Conservation (phyloP, 1,139 yeast species). For the Candida mesenterica region DNA sequence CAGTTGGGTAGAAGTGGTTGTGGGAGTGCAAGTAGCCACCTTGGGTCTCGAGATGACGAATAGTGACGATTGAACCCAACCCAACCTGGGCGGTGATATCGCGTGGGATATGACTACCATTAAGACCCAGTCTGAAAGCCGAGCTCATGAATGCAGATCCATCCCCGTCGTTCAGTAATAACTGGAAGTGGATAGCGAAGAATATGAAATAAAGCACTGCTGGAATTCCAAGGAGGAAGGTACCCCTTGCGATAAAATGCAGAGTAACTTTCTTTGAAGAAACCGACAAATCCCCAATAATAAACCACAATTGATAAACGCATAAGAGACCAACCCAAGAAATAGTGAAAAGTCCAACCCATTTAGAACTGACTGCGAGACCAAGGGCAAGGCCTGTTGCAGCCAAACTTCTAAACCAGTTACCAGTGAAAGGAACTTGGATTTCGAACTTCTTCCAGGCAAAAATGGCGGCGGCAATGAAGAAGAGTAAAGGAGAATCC, state of each 20-base stretch:
- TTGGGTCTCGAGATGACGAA: constrained; percentile 80
- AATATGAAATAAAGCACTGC: constrained; percentile 61
- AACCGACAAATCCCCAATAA: constrained; percentile 81
- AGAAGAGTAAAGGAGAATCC: constrained; percentile 88
- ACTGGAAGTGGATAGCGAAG: constrained; percentile 76
- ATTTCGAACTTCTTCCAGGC: constrained; percentile 79
- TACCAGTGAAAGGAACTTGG: constrained; percentile 64
- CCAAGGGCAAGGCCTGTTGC: constrained; percentile 84
- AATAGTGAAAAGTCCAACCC: constrained; percentile 96
- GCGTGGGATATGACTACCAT: constrained; percentile 67
- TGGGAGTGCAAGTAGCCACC: constrained; percentile 98
- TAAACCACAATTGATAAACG: constrained; percentile 78
- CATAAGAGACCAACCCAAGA: constrained; percentile 88
- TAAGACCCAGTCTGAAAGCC: constrained; percentile 77
- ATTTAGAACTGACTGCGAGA: constrained; percentile 82
- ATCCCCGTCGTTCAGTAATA: constrained; percentile 73
- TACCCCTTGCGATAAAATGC: constrained; percentile 59
- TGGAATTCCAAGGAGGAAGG: constrained; percentile 70
- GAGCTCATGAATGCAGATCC: constrained; percentile 90
- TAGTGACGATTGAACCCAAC: constrained; percentile 72
- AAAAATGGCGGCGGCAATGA: constrained; percentile 84
- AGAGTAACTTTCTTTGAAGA: constrained; percentile 45
- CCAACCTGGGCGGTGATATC: constrained; percentile 82
- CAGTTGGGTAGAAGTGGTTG: constrained; percentile 77
- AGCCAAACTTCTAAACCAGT: constrained; percentile 70